A percentile compares a stretch with the other conserved stretches of the same genome.
Evolutionary conservation across 495 filamentous ascomycete species (phyloP).

Genomic region (Cercophora samala): DNA sequence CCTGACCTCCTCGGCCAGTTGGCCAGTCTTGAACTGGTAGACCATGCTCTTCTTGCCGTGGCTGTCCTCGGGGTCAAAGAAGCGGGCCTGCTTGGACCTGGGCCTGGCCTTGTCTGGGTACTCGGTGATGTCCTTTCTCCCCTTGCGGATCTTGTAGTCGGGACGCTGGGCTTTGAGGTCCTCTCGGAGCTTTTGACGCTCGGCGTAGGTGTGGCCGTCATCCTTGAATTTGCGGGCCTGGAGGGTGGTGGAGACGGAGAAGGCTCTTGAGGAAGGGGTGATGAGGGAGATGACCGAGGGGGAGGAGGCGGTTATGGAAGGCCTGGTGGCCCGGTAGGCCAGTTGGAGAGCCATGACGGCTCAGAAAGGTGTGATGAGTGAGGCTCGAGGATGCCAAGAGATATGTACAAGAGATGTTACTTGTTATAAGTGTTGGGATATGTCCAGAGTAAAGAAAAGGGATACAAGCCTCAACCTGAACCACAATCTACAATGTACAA

Average conservation of each 20-base stretch:
- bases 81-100: slow-evolving; percentile 40
- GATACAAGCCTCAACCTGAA: background rate
- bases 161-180: slow-evolving; percentile 21
- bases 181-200: slow-evolving; percentile 27
- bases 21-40: slow-evolving; percentile 37
- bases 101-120: slow-evolving; percentile 30
- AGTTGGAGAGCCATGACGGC: slow-evolving; percentile 24
- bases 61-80: slow-evolving; percentile 36
- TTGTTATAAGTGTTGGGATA: too few relatives aligned
- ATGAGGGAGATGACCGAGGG: slow-evolving; percentile 12
- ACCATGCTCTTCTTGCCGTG: slow-evolving; percentile 50
- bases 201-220: slow-evolving; percentile 26
- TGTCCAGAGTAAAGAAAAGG: background rate
- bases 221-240: background rate
- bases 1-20: slow-evolving; percentile 24
- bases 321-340: slow-evolving; percentile 24
- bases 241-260: slow-evolving; percentile 34
- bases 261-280: slow-evolving; percentile 12
- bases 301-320: slow-evolving; percentile 8
- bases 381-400: background rate
- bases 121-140: slow-evolving; percentile 46
- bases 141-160: slow-evolving; percentile 39
- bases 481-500: background rate
- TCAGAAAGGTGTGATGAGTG: background rate
- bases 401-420: background rate